Evolutionary conservation across 2,329 filamentous ascomycete genomes (phyloP).

Genomic region (Nemania sp.): DNA sequence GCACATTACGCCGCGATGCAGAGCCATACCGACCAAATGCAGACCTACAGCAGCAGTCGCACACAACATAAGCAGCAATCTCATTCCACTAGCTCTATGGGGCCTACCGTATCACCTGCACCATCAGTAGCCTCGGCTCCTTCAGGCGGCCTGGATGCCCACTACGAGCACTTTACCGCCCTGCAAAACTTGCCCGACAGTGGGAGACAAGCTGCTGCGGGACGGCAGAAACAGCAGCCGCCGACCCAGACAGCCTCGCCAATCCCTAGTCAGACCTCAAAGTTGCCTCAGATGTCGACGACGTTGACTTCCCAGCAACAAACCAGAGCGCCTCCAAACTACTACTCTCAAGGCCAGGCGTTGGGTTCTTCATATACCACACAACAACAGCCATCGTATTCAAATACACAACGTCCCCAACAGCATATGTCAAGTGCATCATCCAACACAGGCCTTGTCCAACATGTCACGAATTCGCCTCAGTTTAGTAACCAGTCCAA

Average conservation of each 20-base stretch:
- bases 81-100: constrained; percentile 31
- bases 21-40: constrained; percentile 34
- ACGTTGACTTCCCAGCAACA: constrained; percentile 39
- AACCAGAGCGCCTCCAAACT: constrained; percentile 34
- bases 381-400: constrained; percentile 36
- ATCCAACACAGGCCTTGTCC: constrained; percentile 38
- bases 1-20: constrained; percentile 38
- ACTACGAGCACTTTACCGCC: constrained; percentile 39
- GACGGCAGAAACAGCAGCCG: constrained; percentile 38
- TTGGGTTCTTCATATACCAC: constrained; percentile 37
- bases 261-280: constrained; percentile 36
- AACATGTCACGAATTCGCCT: constrained; percentile 42
- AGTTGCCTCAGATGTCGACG: constrained; percentile 37
- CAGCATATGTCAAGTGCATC: constrained; percentile 39
- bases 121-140: constrained; percentile 25
- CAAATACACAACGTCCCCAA: constrained; percentile 37
- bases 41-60: constrained; percentile 33
- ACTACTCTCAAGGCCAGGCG: constrained; percentile 38
- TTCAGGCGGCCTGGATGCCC: constrained; percentile 38
- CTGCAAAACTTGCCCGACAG: constrained; percentile 36
- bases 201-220: constrained; percentile 30
- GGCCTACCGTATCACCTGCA: constrained; percentile 31
- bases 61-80: constrained; percentile 35
- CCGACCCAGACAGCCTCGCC: constrained; percentile 38
- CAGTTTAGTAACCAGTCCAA: constrained; percentile 41